These are phyloP conservation scores for Chlorella sp. DNA, from an alignment of 139 green algal species.

Conservation along the genomic window DNA sequence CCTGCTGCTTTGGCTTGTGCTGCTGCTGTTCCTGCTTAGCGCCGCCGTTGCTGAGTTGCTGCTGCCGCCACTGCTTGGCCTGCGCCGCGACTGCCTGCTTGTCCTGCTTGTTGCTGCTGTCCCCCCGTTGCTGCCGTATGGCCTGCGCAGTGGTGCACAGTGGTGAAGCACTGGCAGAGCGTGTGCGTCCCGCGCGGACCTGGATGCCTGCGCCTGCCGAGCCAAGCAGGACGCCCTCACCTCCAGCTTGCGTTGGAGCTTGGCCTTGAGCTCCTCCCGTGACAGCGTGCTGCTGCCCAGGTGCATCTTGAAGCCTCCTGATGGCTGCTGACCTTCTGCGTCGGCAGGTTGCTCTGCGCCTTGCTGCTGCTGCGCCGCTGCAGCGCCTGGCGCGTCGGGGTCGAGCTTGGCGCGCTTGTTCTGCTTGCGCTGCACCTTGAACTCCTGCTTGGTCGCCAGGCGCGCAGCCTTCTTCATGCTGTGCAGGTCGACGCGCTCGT, in stretches of 20 bases:
- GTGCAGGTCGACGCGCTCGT: conserved; percentile 23
- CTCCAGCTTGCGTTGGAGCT: conserved; percentile 55
- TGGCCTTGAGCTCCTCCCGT: conserved; percentile 48
- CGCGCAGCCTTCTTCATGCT: conserved; percentile 51
- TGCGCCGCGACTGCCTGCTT: background rate
- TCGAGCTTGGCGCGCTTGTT: conserved; percentile 58
- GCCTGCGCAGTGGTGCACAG: too few species aligned
- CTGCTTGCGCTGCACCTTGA: conserved; percentile 55
- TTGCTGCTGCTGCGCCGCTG: conserved; percentile 47
- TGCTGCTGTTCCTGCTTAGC: conserved; percentile 6
- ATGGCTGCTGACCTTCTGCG: background rate
- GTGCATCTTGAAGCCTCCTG: conserved; percentile 4
- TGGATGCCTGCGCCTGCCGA: too few species aligned
- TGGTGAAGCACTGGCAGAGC: too few species aligned
- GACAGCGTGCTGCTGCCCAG: conserved; percentile 4
- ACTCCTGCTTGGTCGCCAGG: conserved; percentile 38
- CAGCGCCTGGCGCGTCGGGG: conserved; percentile 37
- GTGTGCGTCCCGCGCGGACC: too few species aligned
- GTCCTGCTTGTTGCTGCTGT: background rate
- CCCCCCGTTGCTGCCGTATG: background rate
- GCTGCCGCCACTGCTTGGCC: background rate
- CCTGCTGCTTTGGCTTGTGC: conserved; percentile 1
- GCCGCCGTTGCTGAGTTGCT: background rate
- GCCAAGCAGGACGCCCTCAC: too few species aligned
- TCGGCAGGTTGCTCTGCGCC: background rate